Percentiles rank a stretch among this genome's conserved stretches.
Evolutionary conservation across 495 filamentous ascomycete species (phyloP).

Genomic region (Annulohypoxylon bovei): DNA sequence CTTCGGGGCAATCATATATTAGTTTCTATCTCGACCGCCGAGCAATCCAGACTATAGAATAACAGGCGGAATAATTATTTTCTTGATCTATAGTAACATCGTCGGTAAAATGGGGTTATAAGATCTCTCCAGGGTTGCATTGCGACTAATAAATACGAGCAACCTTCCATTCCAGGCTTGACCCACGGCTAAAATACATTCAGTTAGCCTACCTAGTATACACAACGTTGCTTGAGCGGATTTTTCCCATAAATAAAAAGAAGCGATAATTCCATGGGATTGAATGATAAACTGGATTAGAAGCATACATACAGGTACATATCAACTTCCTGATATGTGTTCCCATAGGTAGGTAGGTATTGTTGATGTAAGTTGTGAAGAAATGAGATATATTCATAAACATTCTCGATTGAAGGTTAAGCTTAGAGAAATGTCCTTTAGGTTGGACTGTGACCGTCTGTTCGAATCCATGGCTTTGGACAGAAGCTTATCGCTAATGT

Average conservation of each 20-base stretch:
- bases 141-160: neutral
- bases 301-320: too few species aligned
- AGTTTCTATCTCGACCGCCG: conserved; percentile 1
- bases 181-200: conserved; percentile 27
- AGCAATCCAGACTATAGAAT: conserved; percentile 3
- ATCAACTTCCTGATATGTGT: too few species aligned
- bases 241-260: neutral
- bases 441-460: too few species aligned
- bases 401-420: too few species aligned
- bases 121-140: neutral
- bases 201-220: neutral
- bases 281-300: too few species aligned
- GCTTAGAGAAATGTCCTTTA: too few species aligned
- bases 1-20: neutral
- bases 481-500: too few species aligned
- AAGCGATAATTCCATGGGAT: neutral
- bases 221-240: neutral
- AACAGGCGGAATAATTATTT: conserved; percentile 1
- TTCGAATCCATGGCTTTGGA: too few species aligned
- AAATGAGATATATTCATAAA: too few species aligned
- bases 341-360: too few species aligned
- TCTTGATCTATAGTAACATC: conserved; percentile 18
- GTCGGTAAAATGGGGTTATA: conserved; percentile 16
- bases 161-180: neutral
- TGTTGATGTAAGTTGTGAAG: too few species aligned